These are phyloP conservation scores for Dryas drummondii DNA, from an alignment of 306 rosid genomes.

Conservation along the genomic window DNA sequence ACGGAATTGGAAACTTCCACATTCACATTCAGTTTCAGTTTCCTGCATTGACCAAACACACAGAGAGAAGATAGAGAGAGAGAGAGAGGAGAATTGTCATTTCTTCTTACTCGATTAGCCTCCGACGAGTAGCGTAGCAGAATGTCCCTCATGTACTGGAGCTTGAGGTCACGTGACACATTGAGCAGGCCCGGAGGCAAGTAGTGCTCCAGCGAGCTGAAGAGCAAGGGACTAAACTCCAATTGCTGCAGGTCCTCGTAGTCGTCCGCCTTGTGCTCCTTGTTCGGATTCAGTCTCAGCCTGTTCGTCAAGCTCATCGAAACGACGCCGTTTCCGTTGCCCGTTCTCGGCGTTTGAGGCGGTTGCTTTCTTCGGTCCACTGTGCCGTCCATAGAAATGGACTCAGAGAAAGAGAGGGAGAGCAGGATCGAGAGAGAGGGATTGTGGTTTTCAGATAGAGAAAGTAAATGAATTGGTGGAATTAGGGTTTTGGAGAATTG, in stretches of 20 bases:
- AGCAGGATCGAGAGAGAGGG: not conserved
- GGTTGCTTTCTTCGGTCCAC: constrained; percentile 45
- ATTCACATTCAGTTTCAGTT: not conserved
- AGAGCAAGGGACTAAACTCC: constrained; percentile 77
- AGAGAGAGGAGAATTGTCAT: not conserved
- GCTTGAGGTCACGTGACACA: constrained; percentile 63
- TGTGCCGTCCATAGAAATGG: constrained; percentile 54
- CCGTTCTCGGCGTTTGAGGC: constrained; percentile 31
- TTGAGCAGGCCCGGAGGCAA: constrained; percentile 60
- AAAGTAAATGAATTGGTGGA: not conserved
- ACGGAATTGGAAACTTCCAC: not conserved
- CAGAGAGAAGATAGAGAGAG: not conserved
- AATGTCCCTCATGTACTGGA: constrained; percentile 67
- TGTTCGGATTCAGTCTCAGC: constrained; percentile 55
- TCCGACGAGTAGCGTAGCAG: constrained; percentile 66
- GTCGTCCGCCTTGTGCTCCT: constrained; percentile 70
- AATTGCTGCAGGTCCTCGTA: constrained; percentile 65
- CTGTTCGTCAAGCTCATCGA: constrained; percentile 25
- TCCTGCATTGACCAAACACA: constrained; percentile 9
- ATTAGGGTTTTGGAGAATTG: constrained; percentile 1
- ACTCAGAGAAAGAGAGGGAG: not conserved
- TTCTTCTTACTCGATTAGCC: constrained; percentile 62
- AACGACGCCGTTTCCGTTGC: constrained; percentile 42
- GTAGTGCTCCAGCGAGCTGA: constrained; percentile 76
- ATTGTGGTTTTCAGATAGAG: not conserved